Evolutionary conservation across 108 stramenopile genomes (phyloP).

Genomic region (Nannochloropsis gaditana): DNA sequence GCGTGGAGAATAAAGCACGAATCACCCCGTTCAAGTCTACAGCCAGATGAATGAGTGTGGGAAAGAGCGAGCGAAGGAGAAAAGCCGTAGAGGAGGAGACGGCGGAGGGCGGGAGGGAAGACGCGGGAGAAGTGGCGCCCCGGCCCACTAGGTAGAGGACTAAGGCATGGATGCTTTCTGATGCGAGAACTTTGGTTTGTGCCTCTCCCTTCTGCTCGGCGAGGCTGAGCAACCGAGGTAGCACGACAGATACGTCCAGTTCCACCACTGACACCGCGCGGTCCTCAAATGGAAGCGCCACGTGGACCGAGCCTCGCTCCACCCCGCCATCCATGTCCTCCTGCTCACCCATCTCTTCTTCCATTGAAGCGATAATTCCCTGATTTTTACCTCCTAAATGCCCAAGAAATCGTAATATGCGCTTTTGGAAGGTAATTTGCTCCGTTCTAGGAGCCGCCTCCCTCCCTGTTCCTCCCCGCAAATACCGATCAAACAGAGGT

Average conservation of each 20-base stretch:
- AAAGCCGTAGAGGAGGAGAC: neutral
- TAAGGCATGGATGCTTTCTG: constrained; percentile 42
- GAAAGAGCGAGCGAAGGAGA: constrained; percentile 26
- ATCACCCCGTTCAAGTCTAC: constrained; percentile 40
- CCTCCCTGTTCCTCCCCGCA: neutral
- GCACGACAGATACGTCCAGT: neutral
- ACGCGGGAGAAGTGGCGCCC: neutral
- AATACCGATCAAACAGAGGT: constrained; percentile 28
- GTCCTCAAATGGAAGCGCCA: neutral
- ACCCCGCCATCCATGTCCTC: neutral
- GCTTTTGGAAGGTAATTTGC: constrained; percentile 21
- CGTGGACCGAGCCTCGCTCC: neutral
- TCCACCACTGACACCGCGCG: neutral
- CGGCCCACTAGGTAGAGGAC: constrained; percentile 40
- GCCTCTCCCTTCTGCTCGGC: constrained; percentile 26
- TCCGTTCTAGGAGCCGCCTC: constrained; percentile 30
- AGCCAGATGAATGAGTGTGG: constrained; percentile 36
- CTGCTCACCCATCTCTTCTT: neutral
- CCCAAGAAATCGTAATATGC: constrained; percentile 38
- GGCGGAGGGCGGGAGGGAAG: neutral
- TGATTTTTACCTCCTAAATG: constrained; percentile 42
- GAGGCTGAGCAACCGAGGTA: neutral
- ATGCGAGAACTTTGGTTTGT: constrained; percentile 44
- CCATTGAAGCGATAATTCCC: neutral
- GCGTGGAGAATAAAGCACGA: constrained; percentile 35